Evolutionary conservation across 305 asterid genomes (phyloP), one percentile per base, ranked within the genome.

Genomic region (Fraxinus dipetala): DNA sequence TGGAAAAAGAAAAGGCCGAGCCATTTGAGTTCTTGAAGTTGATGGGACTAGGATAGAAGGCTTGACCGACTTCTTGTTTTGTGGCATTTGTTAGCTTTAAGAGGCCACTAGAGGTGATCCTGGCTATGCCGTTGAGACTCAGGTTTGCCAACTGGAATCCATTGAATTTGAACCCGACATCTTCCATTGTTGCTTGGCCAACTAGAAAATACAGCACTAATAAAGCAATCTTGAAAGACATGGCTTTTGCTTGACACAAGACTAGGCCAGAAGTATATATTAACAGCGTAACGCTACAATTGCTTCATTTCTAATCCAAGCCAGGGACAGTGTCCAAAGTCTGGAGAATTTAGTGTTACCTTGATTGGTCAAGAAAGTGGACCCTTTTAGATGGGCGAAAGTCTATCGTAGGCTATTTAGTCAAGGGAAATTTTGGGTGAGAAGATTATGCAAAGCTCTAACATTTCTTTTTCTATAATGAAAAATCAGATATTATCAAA

Each of bases 1-100:
- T 90, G 70, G 91, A 87, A 61, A 90, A 90, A 1, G 92, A 89
- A 54, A 83, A 63, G 28, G 81, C 86, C 0, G 91, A 82, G 38
- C 81, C 82, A 72, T 70, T 85, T 20, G 87, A 81, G 76, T 81
- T 84, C 76, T 85, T 89, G 87, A 90, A 89, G 16, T 16, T 7
- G 0, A 89, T 1, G 14, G 93, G 91, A 73, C 14, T 48, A 2
- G 91, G 88, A 24, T 87, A 81, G 6, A 89, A 89, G 30, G 89
- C 91, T 16, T 87, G 91, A 18, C 91, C 91, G 0, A 67, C 26
- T 8, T 26, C n/a, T 82, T 82, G 87, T 28, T 18, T 81, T 38
- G 89, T 84, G 65, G 36, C 75, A 82, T 88, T 88, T 9, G 89
- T 79, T 0, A 88, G 87, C 45, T 31, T 30, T 56, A 88, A 77